These are phyloP conservation scores for Claviceps africana DNA, from an alignment of 2,329 filamentous ascomycete species.

Conservation along the genomic window DNA sequence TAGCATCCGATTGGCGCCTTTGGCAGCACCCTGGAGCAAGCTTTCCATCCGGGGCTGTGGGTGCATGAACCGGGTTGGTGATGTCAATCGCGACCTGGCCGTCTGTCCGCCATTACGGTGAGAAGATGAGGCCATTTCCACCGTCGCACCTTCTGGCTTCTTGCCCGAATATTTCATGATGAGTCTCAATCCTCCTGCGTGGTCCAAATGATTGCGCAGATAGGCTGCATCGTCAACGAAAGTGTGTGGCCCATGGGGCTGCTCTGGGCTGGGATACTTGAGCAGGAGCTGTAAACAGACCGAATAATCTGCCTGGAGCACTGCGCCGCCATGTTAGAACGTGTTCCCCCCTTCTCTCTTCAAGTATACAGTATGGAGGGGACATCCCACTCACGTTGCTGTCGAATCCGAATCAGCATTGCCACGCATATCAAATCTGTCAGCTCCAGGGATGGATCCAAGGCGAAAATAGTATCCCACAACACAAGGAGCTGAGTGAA, in stretches of 20 bases:
- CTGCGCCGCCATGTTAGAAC: slow-evolving; percentile 27
- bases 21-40: slow-evolving; percentile 62
- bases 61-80: slow-evolving; percentile 37
- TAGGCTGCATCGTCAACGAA: slow-evolving; percentile 80
- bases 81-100: slow-evolving; percentile 30
- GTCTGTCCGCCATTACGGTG: slow-evolving; percentile 22
- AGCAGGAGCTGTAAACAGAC: slow-evolving; percentile 68
- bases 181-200: slow-evolving; percentile 47
- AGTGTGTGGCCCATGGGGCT: slow-evolving; percentile 53
- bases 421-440: slow-evolving; percentile 86
- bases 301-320: slow-evolving; percentile 80
- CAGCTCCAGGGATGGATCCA: slow-evolving; percentile 65
- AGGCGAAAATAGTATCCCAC: slow-evolving; percentile 85
- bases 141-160: slow-evolving; percentile 22
- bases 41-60: slow-evolving; percentile 51
- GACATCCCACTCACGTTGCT: slow-evolving; percentile 51
- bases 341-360: not conserved
- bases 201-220: slow-evolving; percentile 49
- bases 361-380: not conserved
- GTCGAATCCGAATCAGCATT: slow-evolving; percentile 84
- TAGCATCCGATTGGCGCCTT: slow-evolving; percentile 59
- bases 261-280: slow-evolving; percentile 59
- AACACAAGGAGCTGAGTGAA: slow-evolving; percentile 72
- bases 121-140: slow-evolving; percentile 8
- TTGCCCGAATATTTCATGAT: slow-evolving; percentile 58